A percentile compares a stretch with the other conserved stretches of the same genome.
Conservation (phyloP, 768 basidiomycete species). For the Lyophyllum semitale region DNA sequence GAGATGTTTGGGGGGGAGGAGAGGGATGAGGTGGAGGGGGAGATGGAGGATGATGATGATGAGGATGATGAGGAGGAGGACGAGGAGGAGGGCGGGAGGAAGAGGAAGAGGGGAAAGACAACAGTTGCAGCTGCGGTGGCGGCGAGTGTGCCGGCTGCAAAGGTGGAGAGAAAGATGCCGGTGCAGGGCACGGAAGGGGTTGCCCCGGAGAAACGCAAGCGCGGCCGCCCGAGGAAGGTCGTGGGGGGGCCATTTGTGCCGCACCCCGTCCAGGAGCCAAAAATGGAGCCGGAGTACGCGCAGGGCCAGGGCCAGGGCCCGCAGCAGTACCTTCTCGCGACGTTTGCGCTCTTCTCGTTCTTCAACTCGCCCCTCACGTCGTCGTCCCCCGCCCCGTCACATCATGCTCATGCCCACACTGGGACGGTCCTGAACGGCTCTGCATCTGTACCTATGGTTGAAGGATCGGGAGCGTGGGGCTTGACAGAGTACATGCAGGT, state of each 20-base stretch:
- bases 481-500: conserved; percentile 59
- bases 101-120: conserved; percentile 66
- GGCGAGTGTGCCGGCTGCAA: conserved; percentile 18
- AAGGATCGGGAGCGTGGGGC: conserved; percentile 32
- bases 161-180: conserved; percentile 50
- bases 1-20: conserved; percentile 77
- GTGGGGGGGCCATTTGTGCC: conserved; percentile 44
- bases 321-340: conserved; percentile 77
- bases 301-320: conserved; percentile 33
- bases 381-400: conserved; percentile 32
- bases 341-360: conserved; percentile 84
- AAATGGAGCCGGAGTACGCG: conserved; percentile 16
- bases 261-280: conserved; percentile 22
- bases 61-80: conserved; percentile 56
- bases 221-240: conserved; percentile 80
- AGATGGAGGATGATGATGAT: conserved; percentile 50
- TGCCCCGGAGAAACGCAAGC: conserved; percentile 77
- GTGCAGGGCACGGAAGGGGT: conserved; percentile 29
- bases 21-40: conserved; percentile 65
- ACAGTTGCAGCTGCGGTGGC: conserved; percentile 26
- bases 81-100: conserved; percentile 47
- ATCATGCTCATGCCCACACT: conserved; percentile 55
- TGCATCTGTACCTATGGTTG: conserved; percentile 22
- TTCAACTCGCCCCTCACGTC: conserved; percentile 74
- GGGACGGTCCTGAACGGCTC: conserved; percentile 54